Conservation (phyloP, 495 filamentous ascomycete species). For the Annulohypoxylon moriforme region DNA sequence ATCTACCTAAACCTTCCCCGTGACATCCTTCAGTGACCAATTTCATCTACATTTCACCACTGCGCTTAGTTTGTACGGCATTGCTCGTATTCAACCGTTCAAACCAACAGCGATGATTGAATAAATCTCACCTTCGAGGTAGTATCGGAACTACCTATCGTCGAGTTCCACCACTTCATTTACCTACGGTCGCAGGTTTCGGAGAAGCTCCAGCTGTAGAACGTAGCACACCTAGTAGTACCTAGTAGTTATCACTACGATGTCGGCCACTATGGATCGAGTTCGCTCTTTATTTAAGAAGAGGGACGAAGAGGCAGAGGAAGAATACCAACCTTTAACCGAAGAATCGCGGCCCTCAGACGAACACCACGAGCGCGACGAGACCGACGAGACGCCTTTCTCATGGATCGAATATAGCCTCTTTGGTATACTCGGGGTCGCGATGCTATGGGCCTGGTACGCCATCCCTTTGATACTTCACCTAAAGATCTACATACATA, state of each 20-base stretch:
- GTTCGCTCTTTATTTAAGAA: slow-evolving; percentile 59
- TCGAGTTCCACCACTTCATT: background rate
- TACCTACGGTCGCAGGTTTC: slow-evolving; percentile 3
- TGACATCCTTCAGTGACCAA: slow-evolving; percentile 37
- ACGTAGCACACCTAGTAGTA: too few species aligned
- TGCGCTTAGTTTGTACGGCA: background rate
- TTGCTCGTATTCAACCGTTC: slow-evolving; percentile 12
- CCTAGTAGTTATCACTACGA: background rate
- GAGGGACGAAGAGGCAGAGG: slow-evolving; percentile 49
- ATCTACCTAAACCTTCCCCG: slow-evolving; percentile 17
- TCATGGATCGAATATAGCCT: slow-evolving; percentile 85
- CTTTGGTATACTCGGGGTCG: slow-evolving; percentile 86
- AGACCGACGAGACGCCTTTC: slow-evolving; percentile 60
- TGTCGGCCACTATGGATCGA: slow-evolving; percentile 55
- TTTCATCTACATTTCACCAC: slow-evolving; percentile 10
- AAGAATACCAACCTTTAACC: slow-evolving; percentile 70
- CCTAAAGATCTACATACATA: background rate
- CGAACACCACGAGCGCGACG: slow-evolving; percentile 31
- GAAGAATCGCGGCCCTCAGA: slow-evolving; percentile 52
- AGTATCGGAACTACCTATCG: slow-evolving; percentile 23
- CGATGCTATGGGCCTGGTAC: slow-evolving; percentile 98
- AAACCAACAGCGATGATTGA: slow-evolving; percentile 25
- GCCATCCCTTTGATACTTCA: slow-evolving; percentile 43
- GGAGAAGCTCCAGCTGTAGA: background rate
- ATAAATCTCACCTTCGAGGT: slow-evolving; percentile 20